Evolutionary conservation across 768 basidiomycete species (phyloP), one percentile per base, ranked within the genome.

Genomic region (Boletus sp.): DNA sequence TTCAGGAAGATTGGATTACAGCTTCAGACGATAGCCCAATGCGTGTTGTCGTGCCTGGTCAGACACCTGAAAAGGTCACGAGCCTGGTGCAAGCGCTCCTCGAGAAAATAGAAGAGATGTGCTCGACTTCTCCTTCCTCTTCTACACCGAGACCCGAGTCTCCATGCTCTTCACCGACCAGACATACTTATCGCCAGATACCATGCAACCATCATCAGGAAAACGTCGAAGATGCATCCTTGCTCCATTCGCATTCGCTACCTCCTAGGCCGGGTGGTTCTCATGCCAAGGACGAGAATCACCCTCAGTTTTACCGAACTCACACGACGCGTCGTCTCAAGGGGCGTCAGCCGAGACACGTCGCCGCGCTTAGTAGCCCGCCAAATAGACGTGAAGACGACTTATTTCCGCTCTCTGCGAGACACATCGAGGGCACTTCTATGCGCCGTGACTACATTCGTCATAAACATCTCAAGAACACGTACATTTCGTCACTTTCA

Each of bases 41-140:
- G 18, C 69, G 77, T 7, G 61, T 76, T 35, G 61, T 78, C 17
- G 73, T 76, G 3, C 77, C 78, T 37, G 73, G 75, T 11, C 74
- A 73, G 61, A 64, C 65, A 4, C 17, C 54, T 6, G 66, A 58
- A 58, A 46, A 68, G 42, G 62, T 73, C 20, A 61, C 62, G 5
- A 24, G 48, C 30, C 54, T 61, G 28, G 64, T 74, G 10, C 62
- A 59, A 39, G 49, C 48, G 15, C 55, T 71, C 48, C 41, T 74
- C 4, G 29, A 37, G 40, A 61, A 53, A 14, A 32, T 72, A 4
- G 69, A 55, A 40, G 65, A 59, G 32, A 60, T 64, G 37, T 54
- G 20, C 44, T 47, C 59, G 24, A 17, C 20, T 32, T n/a, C 30
- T 35, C 15, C 47, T 17, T n/a, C 58, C 9, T 17, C 40, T 10